Evolutionary conservation across 768 basidiomycete genomes (phyloP), one percentile per base, ranked within the genome.

Genomic region (Kondoa subrosea): DNA sequence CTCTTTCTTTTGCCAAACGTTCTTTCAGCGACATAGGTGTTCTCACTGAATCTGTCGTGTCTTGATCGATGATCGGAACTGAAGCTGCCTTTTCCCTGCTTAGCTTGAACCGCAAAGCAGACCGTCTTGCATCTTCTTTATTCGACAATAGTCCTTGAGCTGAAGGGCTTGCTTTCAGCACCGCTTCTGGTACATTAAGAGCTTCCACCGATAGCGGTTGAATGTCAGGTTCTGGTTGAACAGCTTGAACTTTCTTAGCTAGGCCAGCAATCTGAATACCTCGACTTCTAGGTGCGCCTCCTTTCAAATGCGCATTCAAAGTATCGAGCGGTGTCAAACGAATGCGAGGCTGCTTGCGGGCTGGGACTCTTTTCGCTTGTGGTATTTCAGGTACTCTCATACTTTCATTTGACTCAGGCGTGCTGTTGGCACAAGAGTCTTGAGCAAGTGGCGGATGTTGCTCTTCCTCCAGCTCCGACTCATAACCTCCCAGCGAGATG

Each of bases 221-320:
- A 63, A 30, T 30, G 8, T 25, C 15, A 25, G n/a, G 26, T 59
- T 59, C 27, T 17, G 61, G 14, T 32, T 59, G 25, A 59, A 31
- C 61, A 3, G 29, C 40, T 8, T 50, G 12, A 50, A 8, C 12
- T 21, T 50, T 50, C 8, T 32, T 27, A 12, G 61, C 61, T n/a
- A 63, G 61, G 3, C 61, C 61, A 29, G 61, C 16, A 8, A 63
- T 63, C 61, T 27, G 30, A 32, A 63, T 29, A 33, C 61, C 61
- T n/a, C 33, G 15, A 33, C 26, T 27, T 12, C 61, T n/a, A 33
- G 61, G 34, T 14, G 58, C 14, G 4, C 25, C 58, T 27, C 61
- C 61, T 50, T 50, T 50, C 12, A 63, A 32, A 32, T 63, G 61
- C 17, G 16, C 33, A 17, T 33, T 27, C 3, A 63, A n/a, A 33